A percentile compares a stretch with the other conserved stretches of the same genome.
phyloP scores from a whole-genome alignment of 148 eudicot genomes.

The Tetragonia tetragonoides region DNA sequence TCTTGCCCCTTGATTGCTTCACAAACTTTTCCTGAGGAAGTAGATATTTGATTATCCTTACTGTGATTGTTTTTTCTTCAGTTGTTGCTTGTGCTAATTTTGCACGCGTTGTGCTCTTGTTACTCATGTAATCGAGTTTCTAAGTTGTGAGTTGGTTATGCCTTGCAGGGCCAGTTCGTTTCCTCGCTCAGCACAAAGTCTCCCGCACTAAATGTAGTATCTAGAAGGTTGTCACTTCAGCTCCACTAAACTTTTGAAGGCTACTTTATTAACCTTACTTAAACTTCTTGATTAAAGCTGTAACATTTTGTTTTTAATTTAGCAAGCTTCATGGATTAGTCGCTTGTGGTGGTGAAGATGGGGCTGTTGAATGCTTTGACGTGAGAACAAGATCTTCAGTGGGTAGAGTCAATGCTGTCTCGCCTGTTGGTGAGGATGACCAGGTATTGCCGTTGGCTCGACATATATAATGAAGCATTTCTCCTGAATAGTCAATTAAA shows the following conservation, averaged over 20 bases:
- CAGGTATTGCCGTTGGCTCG: slow-evolving; percentile 40
- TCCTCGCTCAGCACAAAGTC: slow-evolving; percentile 79
- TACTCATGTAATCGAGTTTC: not conserved
- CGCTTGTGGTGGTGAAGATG: slow-evolving; percentile 98
- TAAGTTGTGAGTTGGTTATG: slow-evolving; percentile 1
- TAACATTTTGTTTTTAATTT: slow-evolving; percentile 20
- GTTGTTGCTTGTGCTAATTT: not conserved
- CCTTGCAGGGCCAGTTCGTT: slow-evolving; percentile 75
- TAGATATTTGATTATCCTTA: not conserved
- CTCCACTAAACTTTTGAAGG: slow-evolving; percentile 12
- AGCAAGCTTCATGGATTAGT: slow-evolving; percentile 90
- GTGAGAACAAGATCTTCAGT: slow-evolving; percentile 74
- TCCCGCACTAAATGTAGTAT: slow-evolving; percentile 85
- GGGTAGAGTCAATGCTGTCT: slow-evolving; percentile 74
- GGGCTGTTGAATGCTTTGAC: slow-evolving; percentile 97
- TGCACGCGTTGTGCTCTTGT: not conserved
- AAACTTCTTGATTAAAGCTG: slow-evolving; percentile 10
- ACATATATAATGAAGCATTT: not conserved
- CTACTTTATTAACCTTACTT: not conserved
- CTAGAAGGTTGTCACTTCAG: slow-evolving; percentile 54
- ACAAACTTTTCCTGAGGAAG: not conserved
- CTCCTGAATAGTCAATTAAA: not conserved
- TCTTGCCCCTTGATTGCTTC: not conserved
- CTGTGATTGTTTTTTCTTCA: not conserved
- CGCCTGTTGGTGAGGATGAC: slow-evolving; percentile 54